These are phyloP conservation scores for Trametes sp. DNA, from an alignment of 1,284 basidiomycete genomes.

Conservation along the genomic window DNA sequence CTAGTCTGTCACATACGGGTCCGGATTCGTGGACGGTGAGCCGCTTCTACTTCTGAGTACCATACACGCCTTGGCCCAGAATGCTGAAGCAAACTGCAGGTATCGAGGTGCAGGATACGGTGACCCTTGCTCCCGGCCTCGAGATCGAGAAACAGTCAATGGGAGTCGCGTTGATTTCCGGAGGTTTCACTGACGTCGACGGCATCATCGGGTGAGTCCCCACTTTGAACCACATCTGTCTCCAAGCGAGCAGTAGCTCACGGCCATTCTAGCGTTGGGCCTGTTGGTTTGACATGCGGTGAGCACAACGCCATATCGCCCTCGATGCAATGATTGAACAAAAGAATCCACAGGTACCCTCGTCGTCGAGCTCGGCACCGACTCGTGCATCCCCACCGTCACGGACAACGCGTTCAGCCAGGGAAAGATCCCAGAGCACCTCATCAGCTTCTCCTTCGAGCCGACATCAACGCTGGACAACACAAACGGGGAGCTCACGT, in stretches of 20 bases:
- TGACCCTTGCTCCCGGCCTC: conserved; percentile 33
- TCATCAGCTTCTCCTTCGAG: conserved; percentile 55
- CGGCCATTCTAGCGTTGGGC: conserved; percentile 46
- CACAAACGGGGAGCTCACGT: conserved; percentile 42
- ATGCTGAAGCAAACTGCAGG: conserved; percentile 4
- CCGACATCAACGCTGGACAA: conserved; percentile 43
- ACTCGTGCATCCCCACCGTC: conserved; percentile 45
- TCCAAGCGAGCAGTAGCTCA: not conserved
- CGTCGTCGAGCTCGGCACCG: not conserved
- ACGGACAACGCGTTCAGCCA: conserved; percentile 55
- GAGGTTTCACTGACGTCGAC: conserved; percentile 49
- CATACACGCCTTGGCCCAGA: not conserved
- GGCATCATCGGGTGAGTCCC: conserved; percentile 52
- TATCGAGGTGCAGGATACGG: conserved; percentile 35
- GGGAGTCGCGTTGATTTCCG: conserved; percentile 53
- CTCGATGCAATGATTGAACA: not conserved
- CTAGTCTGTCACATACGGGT: conserved; percentile 55
- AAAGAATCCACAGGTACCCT: conserved; percentile 1
- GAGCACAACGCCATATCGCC: not conserved
- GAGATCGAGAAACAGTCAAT: conserved; percentile 51
- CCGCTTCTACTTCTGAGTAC: not conserved
- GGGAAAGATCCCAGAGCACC: conserved; percentile 34
- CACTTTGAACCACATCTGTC: not conserved
- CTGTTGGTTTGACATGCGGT: conserved; percentile 49
- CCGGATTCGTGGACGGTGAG: conserved; percentile 55